Evolutionary conservation across 2,329 filamentous ascomycete genomes (phyloP).

Genomic region (Akanthomyces muscarius): DNA sequence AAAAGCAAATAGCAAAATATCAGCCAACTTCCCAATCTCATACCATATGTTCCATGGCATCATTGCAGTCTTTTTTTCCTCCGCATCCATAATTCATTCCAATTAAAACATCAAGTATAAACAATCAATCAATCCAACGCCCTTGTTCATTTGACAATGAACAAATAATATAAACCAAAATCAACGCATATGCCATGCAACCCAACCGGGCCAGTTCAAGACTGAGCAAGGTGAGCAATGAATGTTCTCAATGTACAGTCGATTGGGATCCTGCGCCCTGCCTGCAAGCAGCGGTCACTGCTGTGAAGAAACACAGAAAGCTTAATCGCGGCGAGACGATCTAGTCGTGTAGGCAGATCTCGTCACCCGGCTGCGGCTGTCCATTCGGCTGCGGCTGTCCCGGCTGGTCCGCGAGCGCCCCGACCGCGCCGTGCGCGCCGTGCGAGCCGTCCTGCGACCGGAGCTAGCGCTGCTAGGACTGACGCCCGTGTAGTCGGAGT

Average conservation of each 20-base stretch:
- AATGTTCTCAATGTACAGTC: neutral
- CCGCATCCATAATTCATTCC: neutral
- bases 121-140: slow-evolving; percentile 2
- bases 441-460: slow-evolving; percentile 38
- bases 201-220: neutral
- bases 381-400: slow-evolving; percentile 18
- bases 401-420: slow-evolving; percentile 22
- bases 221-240: neutral
- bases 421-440: slow-evolving; percentile 22
- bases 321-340: slow-evolving; percentile 18
- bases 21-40: neutral
- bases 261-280: neutral
- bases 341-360: slow-evolving; percentile 31
- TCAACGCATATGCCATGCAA: neutral
- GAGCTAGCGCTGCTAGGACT: slow-evolving; percentile 48
- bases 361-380: slow-evolving; percentile 10
- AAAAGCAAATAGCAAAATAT: neutral
- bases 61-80: slow-evolving; percentile 1
- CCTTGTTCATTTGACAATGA: neutral
- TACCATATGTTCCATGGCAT: neutral
- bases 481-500: slow-evolving; percentile 39
- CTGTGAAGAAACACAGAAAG: neutral
- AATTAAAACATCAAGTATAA: slow-evolving; percentile 3
- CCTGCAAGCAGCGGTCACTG: neutral
- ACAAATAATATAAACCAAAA: neutral